These are phyloP conservation scores for Colletotrichum simmondsii DNA, from an alignment of 2,329 filamentous ascomycete species.

Conservation along the genomic window DNA sequence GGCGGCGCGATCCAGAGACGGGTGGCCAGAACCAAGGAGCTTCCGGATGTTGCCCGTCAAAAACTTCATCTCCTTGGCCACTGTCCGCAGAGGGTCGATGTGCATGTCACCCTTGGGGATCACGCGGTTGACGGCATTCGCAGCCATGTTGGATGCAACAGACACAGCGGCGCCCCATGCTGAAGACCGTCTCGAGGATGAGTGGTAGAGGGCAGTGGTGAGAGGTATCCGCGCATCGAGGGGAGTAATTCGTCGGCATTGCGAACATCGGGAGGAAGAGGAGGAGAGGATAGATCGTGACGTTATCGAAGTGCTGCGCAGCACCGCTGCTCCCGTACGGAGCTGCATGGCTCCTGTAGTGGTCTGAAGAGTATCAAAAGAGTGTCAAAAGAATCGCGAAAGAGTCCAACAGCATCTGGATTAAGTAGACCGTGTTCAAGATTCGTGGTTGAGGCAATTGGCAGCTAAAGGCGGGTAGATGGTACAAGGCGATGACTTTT, in stretches of 20 bases:
- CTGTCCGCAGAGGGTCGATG: conserved; percentile 87
- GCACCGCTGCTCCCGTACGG: conserved; percentile 62
- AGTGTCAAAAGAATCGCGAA: neutral
- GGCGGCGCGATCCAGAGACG: conserved; percentile 91
- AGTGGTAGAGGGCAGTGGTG: conserved; percentile 54
- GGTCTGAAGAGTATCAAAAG: conserved; percentile 32
- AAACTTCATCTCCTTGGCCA: conserved; percentile 97
- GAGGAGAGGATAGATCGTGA: conserved; percentile 33
- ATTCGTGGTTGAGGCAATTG: conserved; percentile 23
- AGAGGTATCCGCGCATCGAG: conserved; percentile 46
- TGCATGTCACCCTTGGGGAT: conserved; percentile 72
- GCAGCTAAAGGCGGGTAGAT: conserved; percentile 8
- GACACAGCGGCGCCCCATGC: conserved; percentile 81
- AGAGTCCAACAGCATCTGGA: conserved; percentile 9
- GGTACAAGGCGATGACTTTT: conserved; percentile 25
- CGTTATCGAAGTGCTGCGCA: conserved; percentile 50
- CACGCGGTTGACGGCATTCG: conserved; percentile 71
- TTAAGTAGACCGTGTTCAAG: neutral
- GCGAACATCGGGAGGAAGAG: conserved; percentile 42
- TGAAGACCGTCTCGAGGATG: conserved; percentile 61
- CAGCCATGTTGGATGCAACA: conserved; percentile 77
- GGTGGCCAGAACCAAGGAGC: conserved; percentile 93
- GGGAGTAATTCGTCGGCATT: conserved; percentile 47
- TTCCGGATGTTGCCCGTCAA: conserved; percentile 93
- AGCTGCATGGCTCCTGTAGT: conserved; percentile 60